Conservation (phyloP, 257 asterid species). For the Petrea volubilis region DNA sequence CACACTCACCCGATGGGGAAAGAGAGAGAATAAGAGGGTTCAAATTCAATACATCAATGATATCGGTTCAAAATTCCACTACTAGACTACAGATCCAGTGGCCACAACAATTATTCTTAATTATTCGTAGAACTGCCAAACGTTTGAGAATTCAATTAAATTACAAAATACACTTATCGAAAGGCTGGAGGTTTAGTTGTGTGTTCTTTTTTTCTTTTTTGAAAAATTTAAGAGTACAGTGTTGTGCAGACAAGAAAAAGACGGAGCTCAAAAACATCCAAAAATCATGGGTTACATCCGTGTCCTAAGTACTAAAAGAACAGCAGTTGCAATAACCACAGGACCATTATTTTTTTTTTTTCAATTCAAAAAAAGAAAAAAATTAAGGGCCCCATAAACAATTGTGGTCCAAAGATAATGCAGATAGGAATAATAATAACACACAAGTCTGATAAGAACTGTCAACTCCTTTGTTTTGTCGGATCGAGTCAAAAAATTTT, state of each 20-base stretch:
- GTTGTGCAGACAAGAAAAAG: conserved; percentile 2
- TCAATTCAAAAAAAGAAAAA: not conserved
- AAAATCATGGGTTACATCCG: conserved; percentile 14
- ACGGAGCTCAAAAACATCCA: conserved; percentile 1
- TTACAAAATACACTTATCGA: too few relatives aligned
- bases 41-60: too few relatives aligned
- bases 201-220: too few relatives aligned
- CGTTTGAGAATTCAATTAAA: too few relatives aligned
- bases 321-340: not conserved
- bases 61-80: too few relatives aligned
- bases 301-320: not conserved
- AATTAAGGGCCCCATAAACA: conserved; percentile 14
- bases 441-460: conserved; percentile 9
- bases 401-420: conserved; percentile 30
- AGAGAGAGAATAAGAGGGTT: too few relatives aligned
- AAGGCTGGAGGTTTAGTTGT: too few relatives aligned
- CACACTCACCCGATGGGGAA: too few relatives aligned
- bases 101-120: too few relatives aligned
- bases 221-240: not conserved
- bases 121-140: too few relatives aligned
- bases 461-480: conserved; percentile 2
- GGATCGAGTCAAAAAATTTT: too few relatives aligned
- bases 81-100: too few relatives aligned
- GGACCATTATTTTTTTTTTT: not conserved
- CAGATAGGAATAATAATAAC: conserved; percentile 12